Evolutionary conservation across 139 green algal species (phyloP).

Genomic region (Astrephomene gubernaculifera): DNA sequence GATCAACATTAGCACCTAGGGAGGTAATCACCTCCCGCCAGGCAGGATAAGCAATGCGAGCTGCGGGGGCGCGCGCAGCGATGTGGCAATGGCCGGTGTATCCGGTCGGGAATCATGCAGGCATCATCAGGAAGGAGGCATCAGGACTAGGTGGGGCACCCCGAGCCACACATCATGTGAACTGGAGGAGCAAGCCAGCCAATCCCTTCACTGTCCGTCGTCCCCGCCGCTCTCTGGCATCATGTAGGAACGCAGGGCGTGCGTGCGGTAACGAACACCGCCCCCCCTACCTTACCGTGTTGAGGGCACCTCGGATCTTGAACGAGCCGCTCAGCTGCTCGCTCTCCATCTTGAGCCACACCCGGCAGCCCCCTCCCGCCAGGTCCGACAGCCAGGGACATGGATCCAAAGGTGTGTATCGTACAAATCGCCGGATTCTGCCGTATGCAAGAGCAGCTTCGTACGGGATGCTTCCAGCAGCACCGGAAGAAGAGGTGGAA

Average conservation of each 20-base stretch:
- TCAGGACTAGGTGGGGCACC: neutral
- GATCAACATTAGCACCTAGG: too few species aligned
- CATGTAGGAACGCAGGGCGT: too few species aligned
- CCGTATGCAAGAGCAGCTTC: slow-evolving; percentile 9
- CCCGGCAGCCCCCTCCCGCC: neutral
- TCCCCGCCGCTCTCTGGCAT: too few species aligned
- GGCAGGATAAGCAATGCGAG: too few species aligned
- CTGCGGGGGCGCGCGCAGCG: neutral
- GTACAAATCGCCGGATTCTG: slow-evolving; percentile 17
- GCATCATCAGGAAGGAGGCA: neutral
- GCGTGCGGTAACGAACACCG: neutral
- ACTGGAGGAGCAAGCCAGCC: neutral
- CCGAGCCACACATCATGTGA: neutral
- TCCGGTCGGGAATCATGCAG: neutral
- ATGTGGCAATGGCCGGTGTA: too few species aligned
- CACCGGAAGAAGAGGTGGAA: neutral
- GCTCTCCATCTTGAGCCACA: slow-evolving; percentile 64
- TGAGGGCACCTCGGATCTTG: slow-evolving; percentile 64
- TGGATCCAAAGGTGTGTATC: slow-evolving; percentile 26
- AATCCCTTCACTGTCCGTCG: neutral
- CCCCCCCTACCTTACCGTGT: slow-evolving; percentile 45
- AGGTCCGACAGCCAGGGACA: slow-evolving; percentile 40
- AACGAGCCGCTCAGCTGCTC: slow-evolving; percentile 69
- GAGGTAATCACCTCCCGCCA: too few species aligned
- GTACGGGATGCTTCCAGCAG: neutral